phyloP scores from a whole-genome alignment of 2,329 filamentous ascomycete species.

The Incumbomyces lentus region DNA sequence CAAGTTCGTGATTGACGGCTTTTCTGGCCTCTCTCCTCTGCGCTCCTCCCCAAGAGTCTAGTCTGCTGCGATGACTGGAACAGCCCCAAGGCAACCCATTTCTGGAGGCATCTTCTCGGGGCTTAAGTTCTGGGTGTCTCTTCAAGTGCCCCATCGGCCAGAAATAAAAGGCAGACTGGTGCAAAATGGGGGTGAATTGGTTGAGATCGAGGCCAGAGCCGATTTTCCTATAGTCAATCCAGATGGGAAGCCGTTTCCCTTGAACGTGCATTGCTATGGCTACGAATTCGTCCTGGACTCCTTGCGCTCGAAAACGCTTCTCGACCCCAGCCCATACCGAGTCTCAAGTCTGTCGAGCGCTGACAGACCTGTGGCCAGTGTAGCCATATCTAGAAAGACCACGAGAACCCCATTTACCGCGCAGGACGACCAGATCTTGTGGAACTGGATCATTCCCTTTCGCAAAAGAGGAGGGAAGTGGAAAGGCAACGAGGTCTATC shows the following conservation, averaged over 20 bases:
- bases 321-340: constrained; percentile 38
- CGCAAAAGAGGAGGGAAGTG: constrained; percentile 25
- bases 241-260: constrained; percentile 30
- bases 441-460: constrained; percentile 33
- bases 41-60: no score
- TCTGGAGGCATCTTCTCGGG: constrained; percentile 38
- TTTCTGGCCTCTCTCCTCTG: no score
- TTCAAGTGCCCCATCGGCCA: constrained; percentile 41
- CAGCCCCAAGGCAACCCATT: not conserved
- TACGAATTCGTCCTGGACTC: constrained; percentile 50
- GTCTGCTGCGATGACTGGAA: no score
- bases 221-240: constrained; percentile 53
- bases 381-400: constrained; percentile 26
- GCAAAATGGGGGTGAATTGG: constrained; percentile 46
- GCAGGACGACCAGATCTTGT: constrained; percentile 36
- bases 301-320: constrained; percentile 37
- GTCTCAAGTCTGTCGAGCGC: constrained; percentile 34
- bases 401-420: constrained; percentile 29
- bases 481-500: constrained; percentile 36
- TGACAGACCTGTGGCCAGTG: constrained; percentile 36
- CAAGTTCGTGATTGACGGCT: no score
- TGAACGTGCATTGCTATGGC: constrained; percentile 40
- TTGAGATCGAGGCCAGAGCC: constrained; percentile 44
- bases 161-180: constrained; percentile 29
- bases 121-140: constrained; percentile 49